Evolutionary conservation across 805 yeast genomes (phyloP), one percentile per base, ranked within the genome.

Genomic region (Wickerhamomyces bisporus): DNA sequence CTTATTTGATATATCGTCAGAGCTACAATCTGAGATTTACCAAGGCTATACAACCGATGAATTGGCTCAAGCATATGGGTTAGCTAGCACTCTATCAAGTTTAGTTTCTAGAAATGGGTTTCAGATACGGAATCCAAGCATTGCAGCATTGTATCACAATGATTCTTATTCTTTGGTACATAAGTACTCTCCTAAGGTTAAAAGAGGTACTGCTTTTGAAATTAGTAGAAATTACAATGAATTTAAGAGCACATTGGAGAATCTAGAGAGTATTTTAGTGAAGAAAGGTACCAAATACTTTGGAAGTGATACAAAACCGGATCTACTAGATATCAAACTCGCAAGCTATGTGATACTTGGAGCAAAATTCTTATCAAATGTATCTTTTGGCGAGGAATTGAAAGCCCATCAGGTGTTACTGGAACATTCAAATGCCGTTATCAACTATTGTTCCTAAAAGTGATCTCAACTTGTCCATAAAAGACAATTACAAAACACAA

Each of bases 71-170:
- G 37, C 15, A 7, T 21, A 48, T 11, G 42, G 47, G 1, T 24
- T 52, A 0, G 28, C 32, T 4, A 38, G 42, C 3, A 19, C 50
- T 25, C 43, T 61, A 33, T 11, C 35, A 1, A 42, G 49, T 6
- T 34, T 65, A 11, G 36, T 55, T 5, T 50, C 47, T 17, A 54
- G 73, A 35, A 58, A 62, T 34, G 58, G 57, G 19, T 68, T 62
- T 45, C 36, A 60, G 30, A 20, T 61, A 30, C 61, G 76, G 47
- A 65, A 71, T 40, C 61, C 62, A 6, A 57, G 47, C 28, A 47
- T 57, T 2, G 37, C 61, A 5, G 45, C 46, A 16, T 20, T 42
- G 18, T 35, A 28, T 44, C 29, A 42, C 28, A 9, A 33, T 32
- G 34, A 15, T 24, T 5, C 35, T 14, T 19, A 34, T 20, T 31